Base-by-base conservation (phyloP, 148 eudicot species). In the Camellia granthamiana region DNA sequence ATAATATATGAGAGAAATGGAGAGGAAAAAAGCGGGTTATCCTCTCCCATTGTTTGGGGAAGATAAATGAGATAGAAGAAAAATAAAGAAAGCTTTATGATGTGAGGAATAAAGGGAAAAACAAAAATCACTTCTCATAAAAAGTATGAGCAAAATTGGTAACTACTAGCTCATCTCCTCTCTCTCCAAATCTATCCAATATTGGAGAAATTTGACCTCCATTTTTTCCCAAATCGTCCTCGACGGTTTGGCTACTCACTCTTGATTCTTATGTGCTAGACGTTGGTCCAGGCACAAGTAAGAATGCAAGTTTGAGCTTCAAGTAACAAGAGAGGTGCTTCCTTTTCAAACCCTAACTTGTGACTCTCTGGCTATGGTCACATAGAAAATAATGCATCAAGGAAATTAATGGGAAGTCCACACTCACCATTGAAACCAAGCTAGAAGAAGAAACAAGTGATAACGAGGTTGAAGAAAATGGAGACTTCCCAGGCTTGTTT, bases 391-490 rank as follows among this genome's bases (percentile, higher is more conserved):
- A 64, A 64, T 6, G 12, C 8, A 21, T 7, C 10, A 21, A 23
- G 2, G 14, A 64, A 64, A 64, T 19, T 19, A 2, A 21, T 21
- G 42, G 42, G 14, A 38, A 11, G 6, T 75, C 51, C 11, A 16
- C 2, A 84, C 92, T 89, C 76, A 94, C 98, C 80, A 80, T 77
- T 74, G 97, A 88, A 47, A 88, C 72, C 18, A 92, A 59, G 80
- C 85, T 78, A 70, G 86, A 80, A 55, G 95, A 76, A 82, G 88
- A 86, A 43, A 89, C 82, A 73, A 90, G 85, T 7, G 87, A 81
- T 60, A 86, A 54, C 3, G 98, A 88, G 60, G 94, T 79, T 23
- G 98, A 81, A 46, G 95, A 90, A 83, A 92, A 92, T 9, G 95
- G 88, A 63, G 95, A 90, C 65, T 82, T 94, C 59, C 92, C 90